Evolutionary conservation across 371 early-diverging fungal species (phyloP), one percentile per base, ranked within the genome.

Genomic region (Mucor indicus): DNA sequence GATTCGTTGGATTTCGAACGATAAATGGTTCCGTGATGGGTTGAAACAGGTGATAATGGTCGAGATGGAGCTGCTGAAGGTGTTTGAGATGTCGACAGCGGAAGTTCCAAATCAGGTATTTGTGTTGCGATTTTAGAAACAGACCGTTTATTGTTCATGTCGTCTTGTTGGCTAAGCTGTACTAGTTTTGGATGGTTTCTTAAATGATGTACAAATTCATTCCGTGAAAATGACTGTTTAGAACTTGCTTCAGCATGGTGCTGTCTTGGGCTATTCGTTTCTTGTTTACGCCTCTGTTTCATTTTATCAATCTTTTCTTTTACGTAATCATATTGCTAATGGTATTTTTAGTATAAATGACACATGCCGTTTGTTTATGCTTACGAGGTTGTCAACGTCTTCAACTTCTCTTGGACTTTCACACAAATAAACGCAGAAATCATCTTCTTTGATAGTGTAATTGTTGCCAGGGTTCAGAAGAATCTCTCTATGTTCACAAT

Each of bases 391-490:
- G 13, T 56, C 60, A 31, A 83, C 75, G 31, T 69, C 74, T 4
- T 62, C 53, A 32, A 84, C 44, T 33, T 84, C 83, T 11, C 59
- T 59, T 0, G 76, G 74, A 11, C 81, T 72, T 49, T 85, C 86
- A 11, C 86, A 85, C 41, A 87, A 78, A 30, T 77, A 80, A 2
- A 86, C 64, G 22, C 79, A 70, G 5, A 75, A 56, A 53, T 90
- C 90, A 9, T 57, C 56, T 1, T 44, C 52, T 15, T 68, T 66
- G 8, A 90, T 60, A 5, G 55, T 43, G 45, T 87, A 87, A 13
- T 66, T 59, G 46, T 72, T 62, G 10, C 80, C 80, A 5, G 90
- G 90, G 36, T 90, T 90, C 32, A 87, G 54, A 8, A 80, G 44
- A 17, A 87, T 70, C 37, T 74, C 68, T 16, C 62, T 44, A 10